These are phyloP conservation scores for Gliomastix tumulicola DNA, from an alignment of 2,329 filamentous ascomycete genomes.

Conservation along the genomic window DNA sequence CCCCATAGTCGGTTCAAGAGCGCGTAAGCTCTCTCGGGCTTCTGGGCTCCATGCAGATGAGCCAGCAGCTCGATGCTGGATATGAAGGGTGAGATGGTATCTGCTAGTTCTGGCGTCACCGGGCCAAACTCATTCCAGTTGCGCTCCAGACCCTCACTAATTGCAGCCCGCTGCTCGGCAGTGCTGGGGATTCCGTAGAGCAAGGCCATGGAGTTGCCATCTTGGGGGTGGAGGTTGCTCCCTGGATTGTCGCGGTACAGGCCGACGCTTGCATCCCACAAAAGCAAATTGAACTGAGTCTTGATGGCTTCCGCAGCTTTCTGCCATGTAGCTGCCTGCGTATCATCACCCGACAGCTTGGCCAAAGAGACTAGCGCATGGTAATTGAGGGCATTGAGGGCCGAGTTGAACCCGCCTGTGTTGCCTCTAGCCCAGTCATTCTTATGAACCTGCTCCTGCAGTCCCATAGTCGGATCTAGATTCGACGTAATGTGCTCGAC, in stretches of 20 bases:
- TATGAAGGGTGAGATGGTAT: slow-evolving; percentile 27
- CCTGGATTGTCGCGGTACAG: slow-evolving; percentile 41
- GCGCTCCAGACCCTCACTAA: slow-evolving; percentile 10
- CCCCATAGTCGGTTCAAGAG: background rate
- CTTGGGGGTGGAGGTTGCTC: slow-evolving; percentile 38
- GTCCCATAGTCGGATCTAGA: slow-evolving; percentile 7
- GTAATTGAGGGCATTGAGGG: slow-evolving; percentile 21
- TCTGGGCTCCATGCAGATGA: slow-evolving; percentile 14
- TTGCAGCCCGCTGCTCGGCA: background rate
- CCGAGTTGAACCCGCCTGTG: slow-evolving; percentile 19
- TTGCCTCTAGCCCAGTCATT: slow-evolving; percentile 21
- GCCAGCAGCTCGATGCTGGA: slow-evolving; percentile 23
- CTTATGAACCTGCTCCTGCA: slow-evolving; percentile 9
- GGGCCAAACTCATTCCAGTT: slow-evolving; percentile 20
- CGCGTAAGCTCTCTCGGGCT: slow-evolving; percentile 4
- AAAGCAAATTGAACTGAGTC: background rate
- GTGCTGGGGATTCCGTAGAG: slow-evolving; percentile 5
- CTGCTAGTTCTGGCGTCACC: slow-evolving; percentile 20
- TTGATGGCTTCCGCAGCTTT: background rate
- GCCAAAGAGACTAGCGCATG: slow-evolving; percentile 15
- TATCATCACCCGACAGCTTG: background rate
- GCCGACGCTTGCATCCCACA: slow-evolving; percentile 5
- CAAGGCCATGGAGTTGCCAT: slow-evolving; percentile 41
- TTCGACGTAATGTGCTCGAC: background rate
- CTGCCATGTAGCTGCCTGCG: background rate